These are phyloP conservation scores for Calycina herbarum DNA, from an alignment of 2,329 filamentous ascomycete species.

Conservation along the genomic window DNA sequence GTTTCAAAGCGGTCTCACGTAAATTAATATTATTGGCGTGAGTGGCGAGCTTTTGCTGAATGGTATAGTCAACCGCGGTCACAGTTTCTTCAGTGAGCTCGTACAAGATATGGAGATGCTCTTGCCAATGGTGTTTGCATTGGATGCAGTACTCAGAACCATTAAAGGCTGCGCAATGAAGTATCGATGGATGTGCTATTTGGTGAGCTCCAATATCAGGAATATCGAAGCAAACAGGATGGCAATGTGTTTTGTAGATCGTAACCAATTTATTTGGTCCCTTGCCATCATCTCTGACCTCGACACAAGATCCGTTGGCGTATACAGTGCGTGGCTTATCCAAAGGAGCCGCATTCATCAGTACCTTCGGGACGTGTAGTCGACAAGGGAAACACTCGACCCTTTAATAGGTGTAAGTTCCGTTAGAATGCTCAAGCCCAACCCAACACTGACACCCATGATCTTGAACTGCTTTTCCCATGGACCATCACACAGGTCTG, in stretches of 20 bases:
- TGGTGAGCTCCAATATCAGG: constrained; percentile 32
- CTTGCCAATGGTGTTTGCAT: constrained; percentile 40
- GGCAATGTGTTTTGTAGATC: constrained; percentile 38
- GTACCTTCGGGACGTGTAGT: constrained; percentile 34
- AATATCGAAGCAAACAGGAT: constrained; percentile 36
- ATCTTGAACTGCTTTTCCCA: constrained; percentile 23
- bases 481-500: constrained; percentile 12
- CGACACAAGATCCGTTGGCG: constrained; percentile 19
- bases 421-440: constrained; percentile 27
- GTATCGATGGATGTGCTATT: constrained; percentile 32
- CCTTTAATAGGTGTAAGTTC: constrained; percentile 20
- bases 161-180: constrained; percentile 34
- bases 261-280: constrained; percentile 12
- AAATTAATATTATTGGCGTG: constrained; percentile 32
- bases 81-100: constrained; percentile 32
- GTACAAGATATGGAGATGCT: constrained; percentile 42
- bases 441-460: constrained; percentile 20
- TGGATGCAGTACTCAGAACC: constrained; percentile 24
- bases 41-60: constrained; percentile 30
- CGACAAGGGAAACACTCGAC: constrained; percentile 21
- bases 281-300: constrained; percentile 11
- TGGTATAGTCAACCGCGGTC: constrained; percentile 30
- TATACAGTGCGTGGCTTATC: constrained; percentile 39
- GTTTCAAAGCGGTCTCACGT: constrained; percentile 32
- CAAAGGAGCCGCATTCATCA: constrained; percentile 29